Evolutionary conservation across 306 rosid genomes (phyloP), one percentile per base, ranked within the genome.

Genomic region (Prosopis cineraria): DNA sequence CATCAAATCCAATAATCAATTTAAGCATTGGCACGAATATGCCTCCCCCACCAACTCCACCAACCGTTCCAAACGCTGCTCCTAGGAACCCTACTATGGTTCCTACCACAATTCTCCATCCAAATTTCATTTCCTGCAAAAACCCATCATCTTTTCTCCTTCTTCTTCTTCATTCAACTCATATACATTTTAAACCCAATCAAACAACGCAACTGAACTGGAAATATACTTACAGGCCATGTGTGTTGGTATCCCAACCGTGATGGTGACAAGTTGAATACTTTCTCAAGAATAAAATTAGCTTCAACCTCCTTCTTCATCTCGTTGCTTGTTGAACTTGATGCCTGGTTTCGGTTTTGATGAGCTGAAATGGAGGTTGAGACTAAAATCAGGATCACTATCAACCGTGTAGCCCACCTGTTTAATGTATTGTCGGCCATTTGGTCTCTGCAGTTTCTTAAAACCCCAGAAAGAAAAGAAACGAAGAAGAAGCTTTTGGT

Each of bases 11-110:
- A 52, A 90, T 79, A 63, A 91, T 82, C 1, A 91, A 76, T 40
- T 77, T 84, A 66, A 90, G 93, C 97, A 91, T 91, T 7, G 94
- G 89, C 30, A 91, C 94, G 25, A 90, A 91, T 48, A 90, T 90
- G 27, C 97, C 97, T 14, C 97, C 94, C 7, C 97, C 97, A 25
- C 97, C 97, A 40, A 91, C 93, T 5, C 97, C 97, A 27, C 97
- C 97, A 2, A 91, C 93, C 27, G 93, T 91, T 17, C 94, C 94
- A 27, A 88, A 91, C 6, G 94, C 90, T 3, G 90, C 87, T 68
- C 94, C 97, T 33, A 80, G 67, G 64, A 92, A 90, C 44, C 94
- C 97, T 75, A 92, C 58, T 56, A 88, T 2, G 2, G 82, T 65
- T 7, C 93, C 94, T 36, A 81, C 67, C 16, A 91, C 43, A 50